phyloP scores from a whole-genome alignment of 2,329 filamentous ascomycete species.

The Claviceps monticola region DNA sequence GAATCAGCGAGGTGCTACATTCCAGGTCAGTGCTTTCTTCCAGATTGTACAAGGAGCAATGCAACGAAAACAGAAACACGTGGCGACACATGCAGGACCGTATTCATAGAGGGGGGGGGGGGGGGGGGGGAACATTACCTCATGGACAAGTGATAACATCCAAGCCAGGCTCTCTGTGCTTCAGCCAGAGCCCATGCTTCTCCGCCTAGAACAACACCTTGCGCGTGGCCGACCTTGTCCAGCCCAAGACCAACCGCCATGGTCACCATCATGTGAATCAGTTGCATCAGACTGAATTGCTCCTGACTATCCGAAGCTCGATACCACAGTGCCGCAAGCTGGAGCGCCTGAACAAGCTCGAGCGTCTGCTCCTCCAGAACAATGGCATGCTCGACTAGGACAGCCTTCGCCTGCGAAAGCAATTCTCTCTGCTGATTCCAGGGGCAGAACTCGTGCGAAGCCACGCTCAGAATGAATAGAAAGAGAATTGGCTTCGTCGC shows the following conservation, averaged over 20 bases:
- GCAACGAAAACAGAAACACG: too few species aligned
- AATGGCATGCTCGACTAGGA: not conserved
- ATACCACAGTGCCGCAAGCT: conserved; percentile 2
- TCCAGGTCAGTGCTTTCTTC: not conserved
- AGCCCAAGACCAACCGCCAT: not conserved
- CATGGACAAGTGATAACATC: conserved; percentile 2
- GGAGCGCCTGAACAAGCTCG: conserved; percentile 3
- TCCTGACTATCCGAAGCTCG: not conserved
- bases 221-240: not conserved
- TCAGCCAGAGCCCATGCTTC: conserved; percentile 3
- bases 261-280: not conserved
- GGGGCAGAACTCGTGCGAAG: not conserved
- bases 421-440: not conserved
- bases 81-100: too few species aligned
- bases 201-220: not conserved
- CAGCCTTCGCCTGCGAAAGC: not conserved
- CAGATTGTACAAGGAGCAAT: too few species aligned
- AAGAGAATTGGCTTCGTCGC: conserved; percentile 4
- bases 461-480: conserved; percentile 2
- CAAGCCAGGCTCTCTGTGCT: conserved; percentile 2
- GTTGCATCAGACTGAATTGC: not conserved
- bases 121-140: not conserved
- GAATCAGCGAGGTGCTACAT: conserved; percentile 1
- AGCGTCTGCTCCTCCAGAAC: conserved; percentile 3
- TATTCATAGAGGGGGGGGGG: not conserved